These are phyloP conservation scores for Lolium multiflorum DNA, from an alignment of 176 grass and related monocot genomes.

Conservation along the genomic window DNA sequence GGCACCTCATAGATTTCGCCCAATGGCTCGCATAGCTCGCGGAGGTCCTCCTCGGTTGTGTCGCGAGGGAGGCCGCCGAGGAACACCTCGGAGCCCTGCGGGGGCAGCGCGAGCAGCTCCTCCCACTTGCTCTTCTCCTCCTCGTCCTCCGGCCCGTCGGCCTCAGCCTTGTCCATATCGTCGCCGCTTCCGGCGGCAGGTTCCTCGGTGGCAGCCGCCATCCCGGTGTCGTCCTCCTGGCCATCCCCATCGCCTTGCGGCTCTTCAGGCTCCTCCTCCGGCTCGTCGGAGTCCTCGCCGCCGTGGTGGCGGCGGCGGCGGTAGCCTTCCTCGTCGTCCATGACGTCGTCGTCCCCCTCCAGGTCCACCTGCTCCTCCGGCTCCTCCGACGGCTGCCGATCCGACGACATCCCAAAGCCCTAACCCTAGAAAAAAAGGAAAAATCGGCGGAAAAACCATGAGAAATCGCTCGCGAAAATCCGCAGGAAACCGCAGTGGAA, in stretches of 20 bases:
- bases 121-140: conserved; percentile 84
- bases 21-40: conserved; percentile 71
- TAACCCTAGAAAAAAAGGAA: conserved; percentile 31
- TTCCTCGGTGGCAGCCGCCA: conserved; percentile 24
- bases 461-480: background rate
- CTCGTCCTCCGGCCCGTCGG: conserved; percentile 57
- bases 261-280: conserved; percentile 57
- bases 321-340: conserved; percentile 80
- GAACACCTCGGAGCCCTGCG: conserved; percentile 88
- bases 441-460: background rate
- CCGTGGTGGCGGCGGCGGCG: conserved; percentile 45
- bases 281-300: conserved; percentile 57
- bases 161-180: conserved; percentile 40
- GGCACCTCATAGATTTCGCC: conserved; percentile 82
- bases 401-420: conserved; percentile 55
- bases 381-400: conserved; percentile 67
- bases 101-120: conserved; percentile 75
- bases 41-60: conserved; percentile 74
- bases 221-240: conserved; percentile 26
- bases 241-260: background rate
- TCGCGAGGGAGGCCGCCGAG: conserved; percentile 83
- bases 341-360: conserved; percentile 88
- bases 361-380: conserved; percentile 97
- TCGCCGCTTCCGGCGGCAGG: conserved; percentile 18
- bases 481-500: background rate